Evolutionary conservation across 2,329 filamentous ascomycete species (phyloP), one percentile per base, ranked within the genome.

Genomic region (Fusarium continuum): DNA sequence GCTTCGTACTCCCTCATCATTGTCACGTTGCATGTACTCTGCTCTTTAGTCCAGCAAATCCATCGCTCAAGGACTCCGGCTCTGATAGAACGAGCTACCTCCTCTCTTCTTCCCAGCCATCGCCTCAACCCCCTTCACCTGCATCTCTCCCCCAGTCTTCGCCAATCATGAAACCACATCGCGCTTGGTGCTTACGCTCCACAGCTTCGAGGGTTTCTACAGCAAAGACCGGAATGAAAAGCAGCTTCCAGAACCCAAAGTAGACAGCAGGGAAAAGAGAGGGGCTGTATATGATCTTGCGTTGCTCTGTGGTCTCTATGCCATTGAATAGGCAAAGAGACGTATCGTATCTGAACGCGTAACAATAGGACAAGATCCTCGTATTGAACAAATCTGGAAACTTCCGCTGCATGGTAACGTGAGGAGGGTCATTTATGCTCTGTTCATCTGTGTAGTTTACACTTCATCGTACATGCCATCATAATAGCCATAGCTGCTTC

Each of bases 331-430:
- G 78, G 80, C 82, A 83, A 74, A 73, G 77, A 86, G 84, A 85
- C 77, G 85, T 88, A 87, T 86, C 83, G 83, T 87, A 86, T 85
- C 84, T 81, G 78, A 83, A 86, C 84, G 84, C 84, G 76, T 77
- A 16, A 39, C 6, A 29, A 39, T 4, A 47, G n/a, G 28, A 35
- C 8, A 22, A 40, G 6, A 23, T 17, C 25, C 45, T 41, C 36
- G n/a, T 49, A 7, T 47, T 35, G 23, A 45, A 25, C 38, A 16
- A 26, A 14, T 11, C 6, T 40, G 14, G 38, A 38, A 51, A 38
- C 9, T 43, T 63, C n/a, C 52, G 60, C 36, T 63, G 58, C 53
- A 19, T 34, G 26, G 49, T 47, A 54, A 58, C 60, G 48, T 68
- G 60, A 69, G 65, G 51, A 70, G 70, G 55, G 62, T 72, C 64